Conservation (phyloP, 169 alveolate species). For the Plasmodium fragile region DNA sequence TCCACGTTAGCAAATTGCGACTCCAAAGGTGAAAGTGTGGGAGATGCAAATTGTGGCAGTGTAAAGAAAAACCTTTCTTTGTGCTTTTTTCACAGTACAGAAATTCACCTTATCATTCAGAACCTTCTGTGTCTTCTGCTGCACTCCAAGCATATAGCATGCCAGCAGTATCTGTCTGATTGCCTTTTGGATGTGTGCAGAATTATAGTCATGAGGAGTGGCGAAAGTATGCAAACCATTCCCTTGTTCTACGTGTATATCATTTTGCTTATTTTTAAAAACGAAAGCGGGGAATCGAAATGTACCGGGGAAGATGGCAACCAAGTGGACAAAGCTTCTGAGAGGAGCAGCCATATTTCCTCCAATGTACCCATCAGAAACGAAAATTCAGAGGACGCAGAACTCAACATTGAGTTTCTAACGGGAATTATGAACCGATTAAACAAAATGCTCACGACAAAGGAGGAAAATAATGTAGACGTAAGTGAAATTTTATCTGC, state of each 20-base stretch:
- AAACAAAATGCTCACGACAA: slow-evolving; percentile 6
- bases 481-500: slow-evolving; percentile 25
- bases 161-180: slow-evolving; percentile 75
- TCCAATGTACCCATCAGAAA: background rate
- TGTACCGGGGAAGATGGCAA: background rate
- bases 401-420: background rate
- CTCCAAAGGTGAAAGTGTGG: background rate
- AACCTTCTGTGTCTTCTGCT: slow-evolving; percentile 56
- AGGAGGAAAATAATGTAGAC: slow-evolving; percentile 21
- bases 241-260: slow-evolving; percentile 61
- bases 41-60: background rate
- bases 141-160: slow-evolving; percentile 67
- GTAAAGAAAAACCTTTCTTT: slow-evolving; percentile 15
- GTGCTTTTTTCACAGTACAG: slow-evolving; percentile 39
- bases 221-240: slow-evolving; percentile 66
- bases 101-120: slow-evolving; percentile 72
- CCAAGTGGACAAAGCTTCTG: background rate
- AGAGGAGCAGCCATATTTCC: background rate
- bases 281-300: background rate
- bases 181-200: slow-evolving; percentile 61
- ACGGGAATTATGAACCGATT: slow-evolving; percentile 11
- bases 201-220: slow-evolving; percentile 35
- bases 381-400: background rate
- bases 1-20: background rate
- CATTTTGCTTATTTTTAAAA: slow-evolving; percentile 68